Evolutionary conservation across 2,329 filamentous ascomycete genomes (phyloP).

Genomic region (Stemphylium vesicarium): DNA sequence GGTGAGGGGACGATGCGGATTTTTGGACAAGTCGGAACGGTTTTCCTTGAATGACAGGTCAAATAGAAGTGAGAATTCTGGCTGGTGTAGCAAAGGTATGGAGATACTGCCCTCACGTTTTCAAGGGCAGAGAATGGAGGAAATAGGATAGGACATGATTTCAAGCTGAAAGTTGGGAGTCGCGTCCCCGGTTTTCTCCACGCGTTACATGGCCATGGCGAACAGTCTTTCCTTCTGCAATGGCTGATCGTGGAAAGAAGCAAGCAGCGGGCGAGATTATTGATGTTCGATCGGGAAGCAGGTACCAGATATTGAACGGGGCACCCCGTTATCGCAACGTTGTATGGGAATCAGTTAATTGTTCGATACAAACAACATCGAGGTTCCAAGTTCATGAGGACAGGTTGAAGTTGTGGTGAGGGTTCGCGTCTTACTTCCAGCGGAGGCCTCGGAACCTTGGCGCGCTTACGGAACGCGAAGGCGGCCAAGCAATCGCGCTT

Average conservation of each 20-base stretch:
- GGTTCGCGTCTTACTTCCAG: neutral
- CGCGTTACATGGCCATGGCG: neutral
- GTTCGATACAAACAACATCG: neutral
- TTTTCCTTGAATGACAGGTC: neutral
- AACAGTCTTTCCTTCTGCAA: neutral
- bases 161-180: neutral
- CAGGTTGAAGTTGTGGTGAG: neutral
- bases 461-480: neutral
- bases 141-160: neutral
- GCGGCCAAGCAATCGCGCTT: constrained; percentile 27
- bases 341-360: neutral
- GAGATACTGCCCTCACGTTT: neutral
- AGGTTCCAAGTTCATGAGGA: neutral
- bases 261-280: constrained; percentile 1
- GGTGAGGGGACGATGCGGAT: neutral
- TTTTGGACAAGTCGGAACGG: neutral
- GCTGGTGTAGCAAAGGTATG: neutral
- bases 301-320: neutral
- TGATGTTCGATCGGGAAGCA: neutral
- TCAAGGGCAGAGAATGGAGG: neutral
- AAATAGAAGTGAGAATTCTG: neutral
- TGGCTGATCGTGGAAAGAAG: neutral
- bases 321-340: neutral
- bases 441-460: constrained; percentile 7
- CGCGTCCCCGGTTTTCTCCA: neutral